A percentile compares a stretch with the other conserved stretches of the same genome.
Evolutionary conservation across 2,329 filamentous ascomycete species (phyloP).

Genomic region (Madurella mycetomatis): DNA sequence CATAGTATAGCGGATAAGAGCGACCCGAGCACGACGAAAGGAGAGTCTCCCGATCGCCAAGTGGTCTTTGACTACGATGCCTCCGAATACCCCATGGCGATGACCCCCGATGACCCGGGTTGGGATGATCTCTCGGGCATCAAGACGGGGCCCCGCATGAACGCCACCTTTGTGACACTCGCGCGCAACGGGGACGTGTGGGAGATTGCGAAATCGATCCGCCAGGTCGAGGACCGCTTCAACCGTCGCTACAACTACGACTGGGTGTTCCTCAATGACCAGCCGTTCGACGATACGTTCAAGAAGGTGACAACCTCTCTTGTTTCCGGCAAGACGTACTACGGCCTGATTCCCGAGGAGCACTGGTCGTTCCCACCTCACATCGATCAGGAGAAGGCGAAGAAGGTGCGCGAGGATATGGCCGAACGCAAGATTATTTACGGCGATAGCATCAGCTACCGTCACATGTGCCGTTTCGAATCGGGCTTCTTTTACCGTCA

Average conservation of each 20-base stretch:
- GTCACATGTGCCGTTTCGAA: constrained; percentile 99
- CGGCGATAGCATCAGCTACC: constrained; percentile 92
- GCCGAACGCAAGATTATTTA: constrained; percentile 93
- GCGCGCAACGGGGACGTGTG: constrained; percentile 91
- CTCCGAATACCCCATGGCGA: constrained; percentile 45
- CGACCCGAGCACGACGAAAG: background rate
- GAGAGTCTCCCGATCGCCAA: constrained; percentile 22
- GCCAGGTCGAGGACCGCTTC: constrained; percentile 96
- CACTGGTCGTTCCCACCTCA: constrained; percentile 97
- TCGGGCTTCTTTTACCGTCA: constrained; percentile 99
- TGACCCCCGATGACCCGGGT: constrained; percentile 49
- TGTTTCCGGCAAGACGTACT: constrained; percentile 88
- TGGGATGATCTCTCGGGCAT: constrained; percentile 50
- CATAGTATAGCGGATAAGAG: constrained; percentile 18
- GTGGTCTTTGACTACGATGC: constrained; percentile 34
- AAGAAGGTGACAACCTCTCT: constrained; percentile 85
- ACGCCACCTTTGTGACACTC: constrained; percentile 95
- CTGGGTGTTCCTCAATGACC: constrained; percentile 98
- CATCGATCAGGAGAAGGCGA: constrained; percentile 93
- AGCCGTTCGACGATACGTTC: constrained; percentile 88
- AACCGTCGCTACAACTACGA: constrained; percentile 96
- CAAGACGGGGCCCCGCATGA: constrained; percentile 71
- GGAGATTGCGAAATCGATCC: constrained; percentile 95
- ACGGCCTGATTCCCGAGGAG: constrained; percentile 82
- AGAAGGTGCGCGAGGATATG: constrained; percentile 91